Conservation (phyloP, 1,284 basidiomycete genomes). For the Pisolithus thermaeus region DNA sequence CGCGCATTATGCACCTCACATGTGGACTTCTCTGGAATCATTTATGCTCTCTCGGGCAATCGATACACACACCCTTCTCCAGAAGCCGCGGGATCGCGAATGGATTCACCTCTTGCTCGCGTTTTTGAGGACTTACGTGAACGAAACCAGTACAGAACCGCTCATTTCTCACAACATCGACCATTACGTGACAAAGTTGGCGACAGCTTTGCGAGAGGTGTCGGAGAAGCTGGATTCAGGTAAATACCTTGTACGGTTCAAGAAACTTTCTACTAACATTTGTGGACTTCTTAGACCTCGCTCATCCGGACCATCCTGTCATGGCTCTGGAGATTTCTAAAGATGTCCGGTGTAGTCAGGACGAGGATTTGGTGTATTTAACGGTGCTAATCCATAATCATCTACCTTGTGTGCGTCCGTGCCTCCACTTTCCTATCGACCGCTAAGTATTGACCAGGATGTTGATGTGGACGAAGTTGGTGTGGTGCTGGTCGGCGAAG, state of each 20-base stretch:
- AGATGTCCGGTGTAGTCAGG: constrained; percentile 44
- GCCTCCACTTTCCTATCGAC: constrained; percentile 4
- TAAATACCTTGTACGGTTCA: constrained; percentile 22
- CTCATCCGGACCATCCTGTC: constrained; percentile 62
- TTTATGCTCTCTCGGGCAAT: constrained; percentile 69
- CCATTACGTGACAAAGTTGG: constrained; percentile 49
- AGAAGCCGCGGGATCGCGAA: constrained; percentile 56
- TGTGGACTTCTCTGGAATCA: constrained; percentile 73
- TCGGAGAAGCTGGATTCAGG: constrained; percentile 53
- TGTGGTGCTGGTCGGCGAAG: constrained; percentile 49
- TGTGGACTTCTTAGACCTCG: constrained; percentile 43
- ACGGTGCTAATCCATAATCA: constrained; percentile 54
- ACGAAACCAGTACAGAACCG: constrained; percentile 47
- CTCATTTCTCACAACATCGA: constrained; percentile 47
- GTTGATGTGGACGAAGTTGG: constrained; percentile 47
- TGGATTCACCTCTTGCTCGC: constrained; percentile 70
- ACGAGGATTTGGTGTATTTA: constrained; percentile 61
- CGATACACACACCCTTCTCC: constrained; percentile 51
- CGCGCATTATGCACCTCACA: constrained; percentile 74
- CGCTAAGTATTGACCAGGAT: constrained; percentile 30
- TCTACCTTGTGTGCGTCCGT: constrained; percentile 59
- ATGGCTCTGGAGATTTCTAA: constrained; percentile 46
- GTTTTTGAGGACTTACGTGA: constrained; percentile 62
- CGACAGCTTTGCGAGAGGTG: constrained; percentile 44
- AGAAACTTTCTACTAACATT: constrained; percentile 9